These are phyloP conservation scores for Closterium sp. DNA, from an alignment of 139 green algal genomes.

Conservation along the genomic window DNA sequence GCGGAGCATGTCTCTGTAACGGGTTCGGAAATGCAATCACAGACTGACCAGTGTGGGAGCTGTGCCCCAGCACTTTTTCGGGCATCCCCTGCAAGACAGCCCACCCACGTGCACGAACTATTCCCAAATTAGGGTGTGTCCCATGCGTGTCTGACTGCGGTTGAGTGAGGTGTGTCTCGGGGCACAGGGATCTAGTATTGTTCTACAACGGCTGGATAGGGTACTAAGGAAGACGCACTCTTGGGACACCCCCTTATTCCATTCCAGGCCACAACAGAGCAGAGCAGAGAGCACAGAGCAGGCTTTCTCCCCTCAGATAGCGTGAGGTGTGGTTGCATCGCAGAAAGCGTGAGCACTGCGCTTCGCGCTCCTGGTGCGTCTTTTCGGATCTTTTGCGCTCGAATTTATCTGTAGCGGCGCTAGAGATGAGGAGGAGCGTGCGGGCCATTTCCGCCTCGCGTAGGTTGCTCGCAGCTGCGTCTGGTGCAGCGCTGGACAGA, in stretches of 20 bases:
- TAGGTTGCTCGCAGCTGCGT: background rate
- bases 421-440: background rate
- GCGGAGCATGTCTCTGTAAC: no score
- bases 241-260: no score
- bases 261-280: no score
- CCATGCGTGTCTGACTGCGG: no score
- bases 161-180: no score
- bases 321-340: background rate
- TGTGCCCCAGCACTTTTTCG: background rate
- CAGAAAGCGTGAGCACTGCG: background rate
- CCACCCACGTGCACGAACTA: background rate
- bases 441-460: background rate
- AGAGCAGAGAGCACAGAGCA: no score
- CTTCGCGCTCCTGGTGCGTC: background rate
- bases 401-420: background rate
- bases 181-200: no score
- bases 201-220: no score
- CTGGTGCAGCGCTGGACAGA: background rate
- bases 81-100: background rate
- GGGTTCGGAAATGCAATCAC: no score
- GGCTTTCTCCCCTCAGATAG: no score
- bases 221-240: no score
- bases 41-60: background rate
- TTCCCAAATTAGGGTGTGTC: no score
- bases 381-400: background rate